These are phyloP conservation scores for Infundibulicybe gibba DNA, from an alignment of 768 basidiomycete species.

Conservation along the genomic window DNA sequence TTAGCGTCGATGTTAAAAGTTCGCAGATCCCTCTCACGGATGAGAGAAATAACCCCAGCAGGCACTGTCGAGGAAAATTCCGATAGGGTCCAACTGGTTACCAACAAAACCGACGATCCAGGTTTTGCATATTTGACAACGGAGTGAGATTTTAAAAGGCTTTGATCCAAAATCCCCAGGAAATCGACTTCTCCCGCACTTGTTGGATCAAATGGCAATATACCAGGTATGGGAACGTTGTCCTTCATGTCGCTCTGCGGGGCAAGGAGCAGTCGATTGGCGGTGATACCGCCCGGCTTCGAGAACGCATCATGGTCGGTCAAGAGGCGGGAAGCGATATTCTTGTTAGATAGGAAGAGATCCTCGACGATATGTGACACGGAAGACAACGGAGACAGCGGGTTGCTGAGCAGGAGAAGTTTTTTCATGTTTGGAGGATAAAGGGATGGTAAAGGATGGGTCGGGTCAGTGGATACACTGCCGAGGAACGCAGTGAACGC, in stretches of 20 bases:
- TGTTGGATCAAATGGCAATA: slow-evolving; percentile 51
- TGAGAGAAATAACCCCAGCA: slow-evolving; percentile 36
- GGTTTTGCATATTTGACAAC: slow-evolving; percentile 63
- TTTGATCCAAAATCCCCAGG: slow-evolving; percentile 70
- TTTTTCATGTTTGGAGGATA: slow-evolving; percentile 50
- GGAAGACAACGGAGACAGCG: slow-evolving; percentile 49
- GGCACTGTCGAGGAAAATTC: slow-evolving; percentile 74
- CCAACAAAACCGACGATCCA: slow-evolving; percentile 68
- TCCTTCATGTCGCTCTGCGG: slow-evolving; percentile 32
- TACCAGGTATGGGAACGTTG: slow-evolving; percentile 48
- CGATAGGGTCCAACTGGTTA: slow-evolving; percentile 69
- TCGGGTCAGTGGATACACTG: slow-evolving; percentile 18
- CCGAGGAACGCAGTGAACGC: slow-evolving; percentile 41
- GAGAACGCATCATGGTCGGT: slow-evolving; percentile 76
- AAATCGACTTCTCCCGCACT: slow-evolving; percentile 60
- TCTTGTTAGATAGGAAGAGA: slow-evolving; percentile 49
- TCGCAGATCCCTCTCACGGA: slow-evolving; percentile 50
- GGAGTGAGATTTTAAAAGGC: slow-evolving; percentile 74
- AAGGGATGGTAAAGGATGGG: slow-evolving; percentile 27
- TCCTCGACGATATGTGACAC: slow-evolving; percentile 56
- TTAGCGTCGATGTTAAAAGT: slow-evolving; percentile 61
- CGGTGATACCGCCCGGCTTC: slow-evolving; percentile 65
- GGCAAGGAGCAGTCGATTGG: slow-evolving; percentile 66
- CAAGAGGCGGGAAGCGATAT: slow-evolving; percentile 56
- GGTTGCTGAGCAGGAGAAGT: slow-evolving; percentile 63